Evolutionary conservation across 495 filamentous ascomycete species (phyloP).

Genomic region (Neurospora discreta): DNA sequence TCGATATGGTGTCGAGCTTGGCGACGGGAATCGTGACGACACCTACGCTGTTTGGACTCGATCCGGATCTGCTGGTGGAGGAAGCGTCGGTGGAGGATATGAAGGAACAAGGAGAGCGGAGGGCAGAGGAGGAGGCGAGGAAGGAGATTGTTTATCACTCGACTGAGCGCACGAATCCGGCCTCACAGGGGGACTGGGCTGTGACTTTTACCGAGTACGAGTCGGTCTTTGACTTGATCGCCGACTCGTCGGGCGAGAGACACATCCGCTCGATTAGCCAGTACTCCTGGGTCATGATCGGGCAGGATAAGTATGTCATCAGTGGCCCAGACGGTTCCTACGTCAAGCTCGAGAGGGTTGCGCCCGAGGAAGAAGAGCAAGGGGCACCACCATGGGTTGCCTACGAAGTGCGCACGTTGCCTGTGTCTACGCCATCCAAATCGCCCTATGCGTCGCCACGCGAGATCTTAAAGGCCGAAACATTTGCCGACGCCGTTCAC

Average conservation of each 20-base stretch:
- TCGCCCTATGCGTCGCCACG: slow-evolving; percentile 55
- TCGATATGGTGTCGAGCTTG: slow-evolving; percentile 88
- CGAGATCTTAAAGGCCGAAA: slow-evolving; percentile 44
- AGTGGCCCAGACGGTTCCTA: slow-evolving; percentile 42
- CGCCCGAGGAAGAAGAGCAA: slow-evolving; percentile 6
- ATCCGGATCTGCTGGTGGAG: slow-evolving; percentile 71
- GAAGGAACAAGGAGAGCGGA: slow-evolving; percentile 36
- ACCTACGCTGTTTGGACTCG: slow-evolving; percentile 86
- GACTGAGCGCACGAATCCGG: slow-evolving; percentile 4
- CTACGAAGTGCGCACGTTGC: slow-evolving; percentile 28
- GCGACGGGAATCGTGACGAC: slow-evolving; percentile 74
- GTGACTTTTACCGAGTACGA: slow-evolving; percentile 82
- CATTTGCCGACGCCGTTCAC: slow-evolving; percentile 62
- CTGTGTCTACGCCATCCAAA: slow-evolving; percentile 22
- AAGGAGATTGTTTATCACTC: slow-evolving; percentile 6
- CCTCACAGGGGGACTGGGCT: slow-evolving; percentile 7
- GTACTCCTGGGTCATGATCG: slow-evolving; percentile 71
- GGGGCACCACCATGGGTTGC: slow-evolving; percentile 14
- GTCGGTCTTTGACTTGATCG: slow-evolving; percentile 74
- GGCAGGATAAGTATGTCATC: slow-evolving; percentile 53
- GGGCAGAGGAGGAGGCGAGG: slow-evolving; percentile 25
- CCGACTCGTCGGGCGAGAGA: slow-evolving; percentile 64
- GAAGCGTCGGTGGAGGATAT: slow-evolving; percentile 47
- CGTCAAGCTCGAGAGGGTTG: slow-evolving; percentile 48
- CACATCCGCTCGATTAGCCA: slow-evolving; percentile 67